Conservation (phyloP, 106 monocot species). For the Apostasia shenzhenica region DNA sequence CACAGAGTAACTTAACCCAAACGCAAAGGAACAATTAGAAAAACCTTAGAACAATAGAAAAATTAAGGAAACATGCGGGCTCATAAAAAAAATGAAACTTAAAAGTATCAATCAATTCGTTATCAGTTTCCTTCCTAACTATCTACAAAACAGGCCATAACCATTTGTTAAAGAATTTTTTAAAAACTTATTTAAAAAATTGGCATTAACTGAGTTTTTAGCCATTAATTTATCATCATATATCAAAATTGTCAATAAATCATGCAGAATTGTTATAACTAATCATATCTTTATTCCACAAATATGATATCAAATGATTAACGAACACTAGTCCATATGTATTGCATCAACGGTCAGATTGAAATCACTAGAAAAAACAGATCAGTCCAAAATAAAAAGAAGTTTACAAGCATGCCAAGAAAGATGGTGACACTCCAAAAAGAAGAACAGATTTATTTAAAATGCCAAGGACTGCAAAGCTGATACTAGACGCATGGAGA, state of each 20-base stretch:
- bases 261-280: background rate
- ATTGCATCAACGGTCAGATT: no score
- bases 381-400: no score
- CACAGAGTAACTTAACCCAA: slow-evolving; percentile 2
- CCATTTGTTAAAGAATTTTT: background rate
- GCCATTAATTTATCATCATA: background rate
- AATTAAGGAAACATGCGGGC: background rate
- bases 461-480: no score
- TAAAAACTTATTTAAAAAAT: background rate
- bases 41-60: background rate
- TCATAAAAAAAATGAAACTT: background rate
- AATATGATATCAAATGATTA: no score
- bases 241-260: background rate
- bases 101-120: background rate
- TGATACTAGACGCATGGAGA: no score
- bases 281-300: no score
- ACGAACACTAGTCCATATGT: no score
- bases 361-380: no score
- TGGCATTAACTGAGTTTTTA: background rate
- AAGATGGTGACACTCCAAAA: no score
- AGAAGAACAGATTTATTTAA: no score
- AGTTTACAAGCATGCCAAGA: no score
- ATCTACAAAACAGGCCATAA: background rate
- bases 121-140: background rate
- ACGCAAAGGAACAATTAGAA: background rate